Evolutionary conservation across 768 basidiomycete genomes (phyloP).

Genomic region (Filobasidium floriforme): DNA sequence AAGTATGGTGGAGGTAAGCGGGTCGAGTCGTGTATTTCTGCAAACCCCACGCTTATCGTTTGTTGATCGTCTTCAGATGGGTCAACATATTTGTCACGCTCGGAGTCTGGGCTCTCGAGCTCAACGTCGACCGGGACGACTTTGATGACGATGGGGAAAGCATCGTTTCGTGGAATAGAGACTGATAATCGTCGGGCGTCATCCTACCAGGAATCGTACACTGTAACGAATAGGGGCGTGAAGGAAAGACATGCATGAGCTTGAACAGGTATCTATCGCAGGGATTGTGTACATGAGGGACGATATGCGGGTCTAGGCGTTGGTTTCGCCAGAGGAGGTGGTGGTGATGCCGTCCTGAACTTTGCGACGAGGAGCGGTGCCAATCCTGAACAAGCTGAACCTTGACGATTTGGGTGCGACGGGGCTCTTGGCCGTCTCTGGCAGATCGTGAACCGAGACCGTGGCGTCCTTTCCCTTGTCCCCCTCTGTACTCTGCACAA

Average conservation of each 20-base stretch:
- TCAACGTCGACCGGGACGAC: conserved; percentile 37
- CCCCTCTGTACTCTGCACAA: neutral
- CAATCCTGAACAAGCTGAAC: neutral
- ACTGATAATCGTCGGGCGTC: conserved; percentile 19
- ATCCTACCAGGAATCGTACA: neutral
- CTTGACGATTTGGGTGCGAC: neutral
- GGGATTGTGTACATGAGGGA: neutral
- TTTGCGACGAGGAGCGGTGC: neutral
- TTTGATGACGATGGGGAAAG: conserved; percentile 39
- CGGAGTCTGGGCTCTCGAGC: conserved; percentile 42
- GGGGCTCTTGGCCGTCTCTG: neutral
- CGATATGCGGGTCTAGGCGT: neutral
- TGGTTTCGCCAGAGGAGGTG: too few species aligned
- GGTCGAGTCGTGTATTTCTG: conserved; percentile 29
- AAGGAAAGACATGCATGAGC: neutral
- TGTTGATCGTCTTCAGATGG: conserved; percentile 5
- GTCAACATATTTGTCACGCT: conserved; percentile 20
- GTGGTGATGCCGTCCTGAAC: neutral
- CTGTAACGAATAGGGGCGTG: neutral
- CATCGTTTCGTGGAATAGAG: conserved; percentile 41
- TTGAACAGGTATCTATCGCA: neutral
- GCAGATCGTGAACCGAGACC: neutral
- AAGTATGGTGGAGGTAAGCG: conserved; percentile 44
- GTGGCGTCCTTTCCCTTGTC: neutral
- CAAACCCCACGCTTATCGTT: conserved; percentile 9